phyloP scores from a whole-genome alignment of 148 eudicot species.

The Spergularia bocconei region DNA sequence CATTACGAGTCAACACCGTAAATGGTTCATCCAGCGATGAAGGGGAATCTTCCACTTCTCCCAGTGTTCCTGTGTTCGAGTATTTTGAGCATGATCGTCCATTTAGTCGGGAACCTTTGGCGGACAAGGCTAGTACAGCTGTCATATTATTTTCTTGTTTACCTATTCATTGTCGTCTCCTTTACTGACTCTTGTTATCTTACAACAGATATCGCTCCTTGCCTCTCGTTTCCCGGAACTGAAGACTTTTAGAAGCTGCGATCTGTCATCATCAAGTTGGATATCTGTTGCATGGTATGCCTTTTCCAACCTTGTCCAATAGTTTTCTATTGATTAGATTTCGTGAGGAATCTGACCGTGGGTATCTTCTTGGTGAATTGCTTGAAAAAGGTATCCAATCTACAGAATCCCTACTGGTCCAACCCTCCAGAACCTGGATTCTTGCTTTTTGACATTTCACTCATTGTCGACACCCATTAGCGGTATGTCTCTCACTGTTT shows the following conservation, averaged over 20 bases:
- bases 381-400: constrained; percentile 72
- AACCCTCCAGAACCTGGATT: constrained; percentile 85
- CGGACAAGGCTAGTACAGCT: constrained; percentile 68
- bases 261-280: constrained; percentile 81
- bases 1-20: constrained; percentile 35
- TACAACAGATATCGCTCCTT: constrained; percentile 61
- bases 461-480: constrained; percentile 58
- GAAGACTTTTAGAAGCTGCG: constrained; percentile 71
- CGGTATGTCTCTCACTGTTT: constrained; percentile 38
- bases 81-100: constrained; percentile 71
- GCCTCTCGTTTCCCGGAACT: constrained; percentile 61
- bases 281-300: constrained; percentile 95
- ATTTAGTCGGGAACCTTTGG: constrained; percentile 78
- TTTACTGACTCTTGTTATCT: constrained; percentile 1
- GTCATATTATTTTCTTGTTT: background rate
- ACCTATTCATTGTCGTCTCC: background rate
- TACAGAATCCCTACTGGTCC: constrained; percentile 94
- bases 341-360: background rate
- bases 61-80: constrained; percentile 60
- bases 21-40: constrained; percentile 58
- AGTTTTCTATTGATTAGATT: background rate
- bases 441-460: constrained; percentile 94
- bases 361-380: background rate
- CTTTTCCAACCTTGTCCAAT: background rate
- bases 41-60: constrained; percentile 56